Evolutionary conservation across 768 basidiomycete species (phyloP).

Genomic region (Pulveroboletus sp.): DNA sequence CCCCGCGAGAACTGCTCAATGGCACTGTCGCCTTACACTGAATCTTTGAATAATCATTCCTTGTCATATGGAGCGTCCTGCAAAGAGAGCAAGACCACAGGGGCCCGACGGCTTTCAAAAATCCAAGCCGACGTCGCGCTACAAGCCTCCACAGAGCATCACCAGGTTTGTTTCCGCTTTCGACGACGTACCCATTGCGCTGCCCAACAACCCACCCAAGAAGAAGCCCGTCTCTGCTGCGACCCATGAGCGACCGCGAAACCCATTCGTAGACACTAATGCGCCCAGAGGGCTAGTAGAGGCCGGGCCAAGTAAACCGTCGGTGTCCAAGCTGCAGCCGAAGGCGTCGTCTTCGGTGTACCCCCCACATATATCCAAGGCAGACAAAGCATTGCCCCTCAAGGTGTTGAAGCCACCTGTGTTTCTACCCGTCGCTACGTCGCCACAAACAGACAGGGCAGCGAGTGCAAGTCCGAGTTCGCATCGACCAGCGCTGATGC

Average conservation of each 20-base stretch:
- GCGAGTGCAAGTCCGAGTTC: neutral
- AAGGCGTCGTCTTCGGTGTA: slow-evolving; percentile 7
- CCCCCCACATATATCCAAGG: neutral
- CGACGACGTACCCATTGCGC: neutral
- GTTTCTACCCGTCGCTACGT: neutral
- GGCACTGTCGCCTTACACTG: too few species aligned
- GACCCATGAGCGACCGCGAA: slow-evolving; percentile 16
- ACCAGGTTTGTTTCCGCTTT: slow-evolving; percentile 30
- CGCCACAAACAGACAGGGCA: slow-evolving; percentile 1
- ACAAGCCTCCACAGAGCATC: slow-evolving; percentile 23
- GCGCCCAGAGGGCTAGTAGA: slow-evolving; percentile 2
- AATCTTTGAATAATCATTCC: too few species aligned
- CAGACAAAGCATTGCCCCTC: slow-evolving; percentile 5
- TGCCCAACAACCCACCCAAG: neutral
- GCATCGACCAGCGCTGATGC: slow-evolving; percentile 7
- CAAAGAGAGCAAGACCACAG: slow-evolving; percentile 14
- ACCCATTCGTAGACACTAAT: slow-evolving; percentile 16
- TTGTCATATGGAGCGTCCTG: slow-evolving; percentile 7
- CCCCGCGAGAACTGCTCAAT: too few species aligned
- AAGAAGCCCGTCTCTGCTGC: slow-evolving; percentile 3
- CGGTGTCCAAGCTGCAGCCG: neutral
- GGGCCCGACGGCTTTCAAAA: slow-evolving; percentile 30
- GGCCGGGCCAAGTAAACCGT: slow-evolving; percentile 10
- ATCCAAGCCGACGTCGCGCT: slow-evolving; percentile 16
- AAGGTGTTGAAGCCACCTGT: slow-evolving; percentile 17